Base-by-base conservation (phyloP, 2,329 filamentous ascomycete species). In the Sclerotinia minor region DNA sequence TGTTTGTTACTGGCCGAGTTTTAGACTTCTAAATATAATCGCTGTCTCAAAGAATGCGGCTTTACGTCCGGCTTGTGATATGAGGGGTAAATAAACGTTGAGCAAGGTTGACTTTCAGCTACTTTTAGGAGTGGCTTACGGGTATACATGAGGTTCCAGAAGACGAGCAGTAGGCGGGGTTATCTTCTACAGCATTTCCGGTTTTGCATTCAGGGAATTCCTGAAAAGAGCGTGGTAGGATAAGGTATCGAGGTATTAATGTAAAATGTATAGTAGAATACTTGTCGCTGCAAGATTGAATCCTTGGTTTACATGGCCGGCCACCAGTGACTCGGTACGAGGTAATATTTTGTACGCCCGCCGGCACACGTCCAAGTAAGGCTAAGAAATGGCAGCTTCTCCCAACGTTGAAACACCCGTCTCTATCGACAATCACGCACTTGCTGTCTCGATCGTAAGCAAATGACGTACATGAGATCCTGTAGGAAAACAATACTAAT, bases 11-110 rank as follows among this genome's bases (percentile, higher is more conserved):
- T 60, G 58, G 58, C 24, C 26, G 24, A 38, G 44, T 61, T 50
- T 61, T 47, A 47, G 21, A 35, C 19, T 35, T 60, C 44, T 60
- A 32, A 60, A 21, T 24, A n/a, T 55, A 35, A 50, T 45, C 29
- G 45, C 44, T 60, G 58, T 60, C 44, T 61, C n/a, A 19, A 29
- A 35, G 26, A 29, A 60, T 35, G 21, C 45, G 59, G 58, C 44
- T 50, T 61, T 45, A 26, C 29, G 29, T 29, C 29, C 45, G 59
- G 59, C 29, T 61, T 50, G 21, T 61, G 59, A 61, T 21, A 61
- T 49, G 29, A 49, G 59, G 59, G 58, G 45, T 19, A 38, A 38
- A 35, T 50, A 38, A 61, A 50, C 59, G 59, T 61, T 61, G 58
- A 61, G 45, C 21, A 61, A 38, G 29, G 38, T 50, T 24, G 29